Evolutionary conservation across 2,329 filamentous ascomycete genomes (phyloP).

Genomic region (Penicillium crustosum): DNA sequence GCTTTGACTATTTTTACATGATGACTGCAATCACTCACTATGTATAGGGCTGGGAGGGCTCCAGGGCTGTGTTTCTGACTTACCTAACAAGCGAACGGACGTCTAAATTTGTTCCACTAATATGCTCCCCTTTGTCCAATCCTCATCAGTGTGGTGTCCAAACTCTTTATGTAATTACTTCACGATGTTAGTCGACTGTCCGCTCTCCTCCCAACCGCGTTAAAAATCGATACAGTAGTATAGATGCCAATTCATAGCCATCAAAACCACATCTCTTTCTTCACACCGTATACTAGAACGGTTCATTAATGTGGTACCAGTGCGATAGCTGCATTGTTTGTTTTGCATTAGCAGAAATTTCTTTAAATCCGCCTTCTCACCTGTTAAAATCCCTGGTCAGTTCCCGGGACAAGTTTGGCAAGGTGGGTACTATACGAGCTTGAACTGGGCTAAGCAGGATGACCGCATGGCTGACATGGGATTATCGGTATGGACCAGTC

Average conservation of each 20-base stretch:
- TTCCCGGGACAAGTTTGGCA: neutral
- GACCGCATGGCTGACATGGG: conserved; percentile 6
- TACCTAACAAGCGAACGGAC: too few relatives aligned
- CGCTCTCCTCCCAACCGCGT: neutral
- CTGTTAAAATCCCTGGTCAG: neutral
- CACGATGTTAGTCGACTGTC: too few relatives aligned
- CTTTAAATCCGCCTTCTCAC: neutral
- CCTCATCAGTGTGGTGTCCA: neutral
- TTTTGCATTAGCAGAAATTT: neutral
- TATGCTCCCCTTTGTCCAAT: too few relatives aligned
- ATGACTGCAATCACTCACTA: neutral
- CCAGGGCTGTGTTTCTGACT: too few relatives aligned
- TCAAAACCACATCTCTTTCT: neutral
- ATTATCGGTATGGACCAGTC: conserved; percentile 6
- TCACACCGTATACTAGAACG: neutral
- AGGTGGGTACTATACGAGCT: conserved; percentile 9
- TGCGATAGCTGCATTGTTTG: neutral
- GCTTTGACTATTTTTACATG: neutral
- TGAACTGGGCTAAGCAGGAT: neutral
- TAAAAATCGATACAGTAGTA: neutral
- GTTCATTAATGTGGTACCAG: neutral
- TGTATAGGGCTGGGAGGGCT: too few relatives aligned
- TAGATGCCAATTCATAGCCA: neutral
- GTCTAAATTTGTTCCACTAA: neutral
- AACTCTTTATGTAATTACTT: neutral